A percentile compares a stretch with the other conserved stretches of the same genome.
phyloP scores from a whole-genome alignment of 2,329 filamentous ascomycete species.

The Diaporthe ampelina region DNA sequence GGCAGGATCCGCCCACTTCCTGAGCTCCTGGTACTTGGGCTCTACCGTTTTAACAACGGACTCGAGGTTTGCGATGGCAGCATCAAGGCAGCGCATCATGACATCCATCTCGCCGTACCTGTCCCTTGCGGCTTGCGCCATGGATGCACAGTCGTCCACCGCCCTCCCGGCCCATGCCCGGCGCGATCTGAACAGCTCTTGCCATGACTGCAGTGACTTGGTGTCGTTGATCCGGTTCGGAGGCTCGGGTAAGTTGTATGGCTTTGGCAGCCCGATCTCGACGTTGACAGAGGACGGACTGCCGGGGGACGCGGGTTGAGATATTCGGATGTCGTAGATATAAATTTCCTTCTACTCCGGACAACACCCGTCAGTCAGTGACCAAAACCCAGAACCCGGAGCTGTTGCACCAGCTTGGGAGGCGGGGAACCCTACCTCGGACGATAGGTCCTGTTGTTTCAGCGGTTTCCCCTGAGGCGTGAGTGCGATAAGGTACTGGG shows the following conservation, averaged over 20 bases:
- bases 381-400: neutral
- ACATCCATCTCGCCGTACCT: conserved; percentile 81
- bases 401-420: neutral
- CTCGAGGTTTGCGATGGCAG: conserved; percentile 88
- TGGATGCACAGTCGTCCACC: conserved; percentile 76
- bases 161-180: conserved; percentile 83
- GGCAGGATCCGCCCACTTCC: conserved; percentile 77
- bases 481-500: conserved; percentile 87
- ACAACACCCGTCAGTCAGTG: conserved; percentile 28
- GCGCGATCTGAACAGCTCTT: conserved; percentile 84
- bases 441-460: conserved; percentile 82
- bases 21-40: conserved; percentile 78
- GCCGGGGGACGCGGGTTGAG: conserved; percentile 67
- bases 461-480: conserved; percentile 88
- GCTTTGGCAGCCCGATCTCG: conserved; percentile 65
- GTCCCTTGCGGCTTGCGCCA: conserved; percentile 73
- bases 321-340: conserved; percentile 87
- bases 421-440: conserved; percentile 72
- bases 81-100: conserved; percentile 84
- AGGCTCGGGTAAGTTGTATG: conserved; percentile 72
- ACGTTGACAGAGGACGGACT: conserved; percentile 58
- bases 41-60: conserved; percentile 80
- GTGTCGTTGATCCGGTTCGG: conserved; percentile 89
- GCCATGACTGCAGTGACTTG: conserved; percentile 88
- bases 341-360: conserved; percentile 82